Evolutionary conservation across 768 basidiomycete genomes (phyloP).

Genomic region (Gelatoporia subvermispora): DNA sequence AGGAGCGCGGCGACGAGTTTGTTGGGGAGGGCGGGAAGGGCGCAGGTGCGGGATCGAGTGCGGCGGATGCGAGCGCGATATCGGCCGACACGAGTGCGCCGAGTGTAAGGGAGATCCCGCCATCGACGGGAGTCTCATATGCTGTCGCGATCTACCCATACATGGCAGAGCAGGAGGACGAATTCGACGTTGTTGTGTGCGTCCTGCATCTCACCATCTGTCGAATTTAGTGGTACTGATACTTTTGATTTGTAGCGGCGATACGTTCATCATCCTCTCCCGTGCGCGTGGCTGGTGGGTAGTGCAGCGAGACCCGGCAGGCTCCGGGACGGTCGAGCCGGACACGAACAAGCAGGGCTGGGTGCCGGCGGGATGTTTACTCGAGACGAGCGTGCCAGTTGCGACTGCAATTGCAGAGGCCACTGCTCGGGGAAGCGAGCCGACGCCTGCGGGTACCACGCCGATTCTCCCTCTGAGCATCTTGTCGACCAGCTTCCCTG

Average conservation of each 20-base stretch:
- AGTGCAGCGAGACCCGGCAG: slow-evolving; percentile 89
- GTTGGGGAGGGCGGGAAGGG: slow-evolving; percentile 33
- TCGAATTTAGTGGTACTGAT: slow-evolving; percentile 5
- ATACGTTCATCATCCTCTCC: slow-evolving; percentile 89
- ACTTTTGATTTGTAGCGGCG: slow-evolving; percentile 49
- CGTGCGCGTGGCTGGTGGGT: slow-evolving; percentile 99
- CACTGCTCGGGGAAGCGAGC: slow-evolving; percentile 51
- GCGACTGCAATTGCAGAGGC: slow-evolving; percentile 84
- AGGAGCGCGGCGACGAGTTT: slow-evolving; percentile 38
- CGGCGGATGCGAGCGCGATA: slow-evolving; percentile 22
- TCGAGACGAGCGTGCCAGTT: slow-evolving; percentile 90
- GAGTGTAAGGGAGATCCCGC: slow-evolving; percentile 25
- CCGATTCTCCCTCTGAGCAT: slow-evolving; percentile 89
- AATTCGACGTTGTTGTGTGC: slow-evolving; percentile 96
- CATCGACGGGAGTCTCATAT: slow-evolving; percentile 65
- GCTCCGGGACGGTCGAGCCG: slow-evolving; percentile 71
- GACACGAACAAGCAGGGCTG: slow-evolving; percentile 86
- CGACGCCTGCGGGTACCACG: slow-evolving; percentile 41
- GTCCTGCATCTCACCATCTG: slow-evolving; percentile 27
- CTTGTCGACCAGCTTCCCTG: slow-evolving; percentile 96
- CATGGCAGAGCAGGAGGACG: slow-evolving; percentile 97
- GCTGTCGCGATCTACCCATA: slow-evolving; percentile 99
- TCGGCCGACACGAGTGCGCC: slow-evolving; percentile 22
- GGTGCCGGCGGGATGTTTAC: slow-evolving; percentile 95
- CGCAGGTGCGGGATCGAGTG: slow-evolving; percentile 16